phyloP scores from a whole-genome alignment of 139 green algal genomes.

The Tetradesmus lagerheimii region DNA sequence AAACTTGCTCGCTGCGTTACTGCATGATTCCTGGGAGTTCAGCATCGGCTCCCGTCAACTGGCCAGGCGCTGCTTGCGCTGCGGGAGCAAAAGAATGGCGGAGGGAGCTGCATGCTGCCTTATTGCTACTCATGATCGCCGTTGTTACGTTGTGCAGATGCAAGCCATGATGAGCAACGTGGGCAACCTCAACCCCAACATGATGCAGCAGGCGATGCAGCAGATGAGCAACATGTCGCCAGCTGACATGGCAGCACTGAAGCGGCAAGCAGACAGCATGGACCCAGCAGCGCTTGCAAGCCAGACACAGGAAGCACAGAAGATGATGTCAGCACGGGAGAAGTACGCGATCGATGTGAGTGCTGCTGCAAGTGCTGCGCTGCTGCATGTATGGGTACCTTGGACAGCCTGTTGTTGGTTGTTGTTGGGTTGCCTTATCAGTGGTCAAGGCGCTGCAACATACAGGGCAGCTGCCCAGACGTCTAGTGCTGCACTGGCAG shows the following conservation, averaged over 20 bases:
- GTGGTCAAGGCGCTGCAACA: not conserved
- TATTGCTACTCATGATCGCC: not conserved
- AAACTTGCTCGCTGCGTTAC: too few relatives aligned
- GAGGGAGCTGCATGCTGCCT: not conserved
- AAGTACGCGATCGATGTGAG: conserved; percentile 60
- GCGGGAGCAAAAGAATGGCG: too few relatives aligned
- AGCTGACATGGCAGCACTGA: conserved; percentile 57
- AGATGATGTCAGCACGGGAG: conserved; percentile 52
- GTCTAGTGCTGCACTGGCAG: too few relatives aligned
- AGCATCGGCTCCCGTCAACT: too few relatives aligned
- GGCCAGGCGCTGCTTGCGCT: too few relatives aligned
- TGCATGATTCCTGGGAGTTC: too few relatives aligned
- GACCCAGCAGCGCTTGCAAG: conserved; percentile 49
- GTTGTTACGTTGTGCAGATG: conserved; percentile 22
- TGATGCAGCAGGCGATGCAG: conserved; percentile 58
- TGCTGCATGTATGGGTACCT: too few relatives aligned
- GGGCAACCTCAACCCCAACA: conserved; percentile 49
- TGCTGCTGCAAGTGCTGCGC: not conserved
- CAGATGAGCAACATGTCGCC: conserved; percentile 57
- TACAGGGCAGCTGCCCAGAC: not conserved
- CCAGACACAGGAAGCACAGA: conserved; percentile 50
- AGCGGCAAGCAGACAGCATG: conserved; percentile 59
- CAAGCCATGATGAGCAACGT: conserved; percentile 43
- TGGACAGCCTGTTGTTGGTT: not conserved
- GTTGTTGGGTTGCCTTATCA: too few relatives aligned